phyloP scores from a whole-genome alignment of 768 basidiomycete genomes.

The Lactarius sanguifluus region DNA sequence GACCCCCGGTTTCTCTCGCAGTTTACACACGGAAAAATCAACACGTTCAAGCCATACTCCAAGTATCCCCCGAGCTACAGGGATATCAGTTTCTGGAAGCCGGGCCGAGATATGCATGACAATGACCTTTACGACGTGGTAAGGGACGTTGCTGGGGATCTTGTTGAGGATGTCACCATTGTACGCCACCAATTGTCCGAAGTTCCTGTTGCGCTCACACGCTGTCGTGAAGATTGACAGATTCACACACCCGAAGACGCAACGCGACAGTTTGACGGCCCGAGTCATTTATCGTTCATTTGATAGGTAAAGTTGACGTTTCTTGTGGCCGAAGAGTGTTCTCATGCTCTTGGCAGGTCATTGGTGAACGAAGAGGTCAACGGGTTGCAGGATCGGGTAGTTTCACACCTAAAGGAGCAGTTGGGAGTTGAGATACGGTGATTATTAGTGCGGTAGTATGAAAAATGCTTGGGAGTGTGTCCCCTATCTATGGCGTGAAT shows the following conservation, averaged over 20 bases:
- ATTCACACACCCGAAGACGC: conserved; percentile 87
- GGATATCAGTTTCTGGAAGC: conserved; percentile 93
- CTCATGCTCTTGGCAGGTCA: conserved; percentile 49
- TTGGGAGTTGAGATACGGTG: conserved; percentile 89
- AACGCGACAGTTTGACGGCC: conserved; percentile 78
- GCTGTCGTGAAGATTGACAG: conserved; percentile 71
- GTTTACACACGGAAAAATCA: conserved; percentile 74
- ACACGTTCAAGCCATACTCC: conserved; percentile 86
- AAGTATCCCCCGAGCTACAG: conserved; percentile 92
- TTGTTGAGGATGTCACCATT: conserved; percentile 87
- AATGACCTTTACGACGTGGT: conserved; percentile 98
- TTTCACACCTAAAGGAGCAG: conserved; percentile 52
- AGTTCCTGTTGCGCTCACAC: conserved; percentile 5
- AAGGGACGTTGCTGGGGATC: conserved; percentile 86
- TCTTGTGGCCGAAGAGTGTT: neutral
- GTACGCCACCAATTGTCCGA: conserved; percentile 44
- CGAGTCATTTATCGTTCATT: conserved; percentile 94
- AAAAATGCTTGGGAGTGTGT: conserved; percentile 31
- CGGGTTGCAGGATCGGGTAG: conserved; percentile 64
- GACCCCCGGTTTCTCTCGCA: conserved; percentile 88
- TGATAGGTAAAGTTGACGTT: conserved; percentile 66
- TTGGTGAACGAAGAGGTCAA: conserved; percentile 90
- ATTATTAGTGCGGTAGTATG: conserved; percentile 43
- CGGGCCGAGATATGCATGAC: conserved; percentile 66
- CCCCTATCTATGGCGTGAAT: conserved; percentile 35